phyloP scores from a whole-genome alignment of 371 early-diverging fungal species.

The Rhizopus microsporus region DNA sequence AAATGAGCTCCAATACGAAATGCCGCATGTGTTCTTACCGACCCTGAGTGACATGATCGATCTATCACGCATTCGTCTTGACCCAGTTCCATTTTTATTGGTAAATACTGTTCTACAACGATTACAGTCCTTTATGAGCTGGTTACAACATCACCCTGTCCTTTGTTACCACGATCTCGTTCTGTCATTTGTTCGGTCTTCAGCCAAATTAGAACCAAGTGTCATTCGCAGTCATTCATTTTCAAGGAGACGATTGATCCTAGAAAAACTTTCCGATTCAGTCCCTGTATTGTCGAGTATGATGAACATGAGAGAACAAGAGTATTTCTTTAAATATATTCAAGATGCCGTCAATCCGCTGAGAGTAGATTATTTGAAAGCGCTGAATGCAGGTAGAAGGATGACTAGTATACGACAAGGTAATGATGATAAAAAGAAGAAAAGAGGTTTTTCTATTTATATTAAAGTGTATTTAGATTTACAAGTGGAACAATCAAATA shows the following conservation, averaged over 20 bases:
- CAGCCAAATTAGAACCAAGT: slow-evolving; percentile 16
- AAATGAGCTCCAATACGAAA: slow-evolving; percentile 38
- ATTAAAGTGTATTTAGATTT: neutral
- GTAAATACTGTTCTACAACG: slow-evolving; percentile 32
- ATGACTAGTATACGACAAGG: slow-evolving; percentile 21
- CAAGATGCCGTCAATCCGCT: slow-evolving; percentile 23
- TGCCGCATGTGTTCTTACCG: slow-evolving; percentile 50
- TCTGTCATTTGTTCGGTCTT: slow-evolving; percentile 45
- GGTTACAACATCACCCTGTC: slow-evolving; percentile 41
- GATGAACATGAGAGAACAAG: slow-evolving; percentile 18
- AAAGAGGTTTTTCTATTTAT: neutral
- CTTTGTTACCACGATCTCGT: slow-evolving; percentile 46
- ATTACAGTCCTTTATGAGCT: slow-evolving; percentile 45
- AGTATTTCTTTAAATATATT: slow-evolving; percentile 34
- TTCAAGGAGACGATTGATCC: slow-evolving; percentile 26
- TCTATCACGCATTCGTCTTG: slow-evolving; percentile 33
- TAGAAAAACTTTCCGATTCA: slow-evolving; percentile 25
- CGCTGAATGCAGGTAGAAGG: slow-evolving; percentile 13
- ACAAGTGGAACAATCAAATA: neutral
- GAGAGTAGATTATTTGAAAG: slow-evolving; percentile 12
- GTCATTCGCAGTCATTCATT: slow-evolving; percentile 26
- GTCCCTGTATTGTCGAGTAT: slow-evolving; percentile 3
- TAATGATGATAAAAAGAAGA: slow-evolving; percentile 11
- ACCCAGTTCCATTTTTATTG: slow-evolving; percentile 38
- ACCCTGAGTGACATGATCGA: slow-evolving; percentile 41